Evolutionary conservation across 2,329 filamentous ascomycete species (phyloP), one percentile per base, ranked within the genome.

Genomic region (Lecanoromycetidae sp.): DNA sequence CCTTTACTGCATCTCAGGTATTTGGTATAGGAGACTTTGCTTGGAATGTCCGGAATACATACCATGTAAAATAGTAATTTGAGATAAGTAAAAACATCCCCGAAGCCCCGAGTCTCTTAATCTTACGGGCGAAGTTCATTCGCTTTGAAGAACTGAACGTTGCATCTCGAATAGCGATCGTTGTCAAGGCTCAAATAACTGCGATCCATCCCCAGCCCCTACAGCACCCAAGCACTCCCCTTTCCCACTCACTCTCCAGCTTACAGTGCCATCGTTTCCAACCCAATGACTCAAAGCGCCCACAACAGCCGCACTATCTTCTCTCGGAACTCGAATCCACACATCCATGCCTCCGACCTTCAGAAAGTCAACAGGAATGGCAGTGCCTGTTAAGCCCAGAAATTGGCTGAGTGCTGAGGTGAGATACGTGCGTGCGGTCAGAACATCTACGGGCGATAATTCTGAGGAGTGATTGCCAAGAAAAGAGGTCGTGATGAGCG

Each of bases 231-330:
- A 27, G 50, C 43, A 59, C 33, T 44, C 50, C 44, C 48, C 52
- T 51, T 34, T 51, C 22, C 20, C 57, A 45, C 25, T 48, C n/a
- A 57, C 48, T 46, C 48, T 52, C 55, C 53, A 57, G 12, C 43
- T 46, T 5, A 54, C 39, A 26, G 30, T 37, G 15, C 43, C 54
- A 5, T 45, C 45, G 19, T 36, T 51, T 25, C 60, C 57, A 43
- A 67, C 59, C 69, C 69, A 72, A 26, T 67, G 69, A 56, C 65
- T 69, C 49, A 71, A 38, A 26, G 68, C 68, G 12, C 62, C 62
- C 5, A 66, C 59, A 12, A 71, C 65, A 19, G 63, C 65, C 2
- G 60, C 53, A 6, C 61, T 65, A 52, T 71, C 69, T n/a, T 67
- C 64, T 23, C 62, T 57, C 2, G 69, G 67, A 0, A 71, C 59